Conservation (phyloP, 106 monocot species). For the Iris macrosiphon region DNA sequence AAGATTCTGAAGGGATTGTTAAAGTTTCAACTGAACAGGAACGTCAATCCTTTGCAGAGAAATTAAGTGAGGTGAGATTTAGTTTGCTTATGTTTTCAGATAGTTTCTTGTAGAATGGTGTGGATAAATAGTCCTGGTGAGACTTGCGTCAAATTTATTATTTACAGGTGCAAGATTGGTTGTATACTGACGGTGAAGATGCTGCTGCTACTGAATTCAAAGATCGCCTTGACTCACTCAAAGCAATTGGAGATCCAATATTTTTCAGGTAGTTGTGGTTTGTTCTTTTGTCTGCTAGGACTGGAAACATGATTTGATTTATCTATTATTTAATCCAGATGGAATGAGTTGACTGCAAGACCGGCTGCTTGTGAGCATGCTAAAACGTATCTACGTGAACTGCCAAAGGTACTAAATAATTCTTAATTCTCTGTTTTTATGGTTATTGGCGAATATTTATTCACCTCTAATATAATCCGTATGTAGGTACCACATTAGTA, state of each 20-base stretch:
- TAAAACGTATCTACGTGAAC: conserved; percentile 48
- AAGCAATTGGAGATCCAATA: conserved; percentile 85
- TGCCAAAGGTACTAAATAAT: conserved; percentile 79
- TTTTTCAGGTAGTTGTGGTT: conserved; percentile 80
- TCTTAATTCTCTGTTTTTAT: not conserved
- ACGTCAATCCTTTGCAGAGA: conserved; percentile 55
- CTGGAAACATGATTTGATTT: not conserved
- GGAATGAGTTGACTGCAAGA: conserved; percentile 67
- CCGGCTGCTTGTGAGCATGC: conserved; percentile 75
- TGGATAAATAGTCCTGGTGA: not conserved
- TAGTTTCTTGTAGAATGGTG: no score
- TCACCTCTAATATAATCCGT: no score
- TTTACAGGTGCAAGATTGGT: conserved; percentile 93
- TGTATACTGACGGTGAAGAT: conserved; percentile 99
- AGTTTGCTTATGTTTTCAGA: no score
- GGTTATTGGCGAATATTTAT: not conserved
- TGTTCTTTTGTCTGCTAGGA: not conserved
- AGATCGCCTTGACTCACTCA: conserved; percentile 62
- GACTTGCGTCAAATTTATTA: not conserved
- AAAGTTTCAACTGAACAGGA: conserved; percentile 73
- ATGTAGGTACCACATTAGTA: no score
- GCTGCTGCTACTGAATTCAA: conserved; percentile 84
- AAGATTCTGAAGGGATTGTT: conserved; percentile 57
- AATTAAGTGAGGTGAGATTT: conserved; percentile 66
- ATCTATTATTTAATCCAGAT: conserved; percentile 34